Evolutionary conservation across 441 rosid species (phyloP).

Genomic region (Euphorbia corollata): DNA sequence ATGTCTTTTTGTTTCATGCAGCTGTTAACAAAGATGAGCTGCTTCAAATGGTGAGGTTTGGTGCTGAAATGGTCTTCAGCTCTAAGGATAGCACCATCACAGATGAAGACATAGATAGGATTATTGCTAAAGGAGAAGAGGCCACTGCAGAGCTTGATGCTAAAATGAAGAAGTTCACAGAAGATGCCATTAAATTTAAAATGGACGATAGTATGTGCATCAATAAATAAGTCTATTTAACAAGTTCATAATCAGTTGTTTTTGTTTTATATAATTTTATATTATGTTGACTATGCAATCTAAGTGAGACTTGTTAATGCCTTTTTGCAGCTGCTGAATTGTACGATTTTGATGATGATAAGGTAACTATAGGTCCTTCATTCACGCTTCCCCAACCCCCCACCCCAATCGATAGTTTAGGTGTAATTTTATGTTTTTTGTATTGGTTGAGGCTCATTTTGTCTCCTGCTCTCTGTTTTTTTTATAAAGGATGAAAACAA

Average conservation of each 20-base stretch:
- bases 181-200: conserved; percentile 96
- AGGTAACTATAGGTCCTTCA: conserved; percentile 28
- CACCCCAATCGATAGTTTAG: conserved; percentile 18
- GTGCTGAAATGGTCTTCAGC: conserved; percentile 99
- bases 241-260: neutral
- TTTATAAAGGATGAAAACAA: conserved; percentile 78
- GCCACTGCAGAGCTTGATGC: conserved; percentile 97
- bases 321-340: conserved; percentile 69
- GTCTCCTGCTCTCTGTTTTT: conserved; percentile 10
- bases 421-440: conserved; percentile 14
- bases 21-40: conserved; percentile 98
- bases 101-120: conserved; percentile 94
- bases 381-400: neutral
- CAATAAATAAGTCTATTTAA: neutral
- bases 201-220: conserved; percentile 85
- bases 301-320: conserved; percentile 4
- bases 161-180: conserved; percentile 98
- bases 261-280: neutral
- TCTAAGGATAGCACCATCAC: conserved; percentile 98
- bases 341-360: conserved; percentile 79
- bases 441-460: conserved; percentile 13
- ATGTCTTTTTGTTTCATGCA: conserved; percentile 27
- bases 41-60: conserved; percentile 99
- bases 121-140: conserved; percentile 97
- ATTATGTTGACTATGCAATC: neutral